Base-by-base conservation (phyloP, 108 stramenopile genomes). In the Skeletonema potamos region DNA sequence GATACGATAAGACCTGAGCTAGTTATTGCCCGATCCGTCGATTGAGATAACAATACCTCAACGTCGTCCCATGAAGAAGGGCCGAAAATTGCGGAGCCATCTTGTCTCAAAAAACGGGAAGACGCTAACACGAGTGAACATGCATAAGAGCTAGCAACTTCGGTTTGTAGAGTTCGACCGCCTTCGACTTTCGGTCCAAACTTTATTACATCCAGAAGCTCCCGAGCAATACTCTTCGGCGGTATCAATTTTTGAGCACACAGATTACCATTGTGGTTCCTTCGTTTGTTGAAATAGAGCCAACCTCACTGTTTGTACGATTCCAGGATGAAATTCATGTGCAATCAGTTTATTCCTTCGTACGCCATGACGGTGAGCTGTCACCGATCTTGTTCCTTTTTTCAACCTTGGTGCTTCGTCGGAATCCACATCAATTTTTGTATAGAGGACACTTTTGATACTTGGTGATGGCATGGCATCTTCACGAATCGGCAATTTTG, bases 121-220 rank as follows among this genome's bases (percentile, higher is more conserved):
- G 73, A 58, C 0, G 64, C 43, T 6, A n/a, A 10, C 57, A 81
- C 17, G 1, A 76, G 75, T 22, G 26, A 26, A 64, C 41, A 76
- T 11, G 76, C 70, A 61, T 71, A 76, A 30, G 69, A 62, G 6
- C 58, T 43, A 30, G 79, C 74, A 34, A 76, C 27, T 43, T 70
- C 69, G n/a, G 70, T 81, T n/a, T 64, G 34, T n/a, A 57, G 62
- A n/a, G n/a, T n/a, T n/a, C 41, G 61, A 18, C 33, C 51, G 37
- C 79, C 79, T n/a, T 79, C 79, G 10, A 62, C 67, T 44, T 79
- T 73, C 4, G 79, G 73, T 20, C 79, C 79, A 4, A 46, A 59
- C 20, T 70, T 76, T 58, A 81, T 76, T 32, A 81, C 29, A 43
- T 76, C 62, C 69, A 74, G 44, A 5, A 76, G 46, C 41, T 76